These are phyloP conservation scores for Magnusiomyces paraingens DNA, from an alignment of 1,139 yeast genomes.

Conservation along the genomic window DNA sequence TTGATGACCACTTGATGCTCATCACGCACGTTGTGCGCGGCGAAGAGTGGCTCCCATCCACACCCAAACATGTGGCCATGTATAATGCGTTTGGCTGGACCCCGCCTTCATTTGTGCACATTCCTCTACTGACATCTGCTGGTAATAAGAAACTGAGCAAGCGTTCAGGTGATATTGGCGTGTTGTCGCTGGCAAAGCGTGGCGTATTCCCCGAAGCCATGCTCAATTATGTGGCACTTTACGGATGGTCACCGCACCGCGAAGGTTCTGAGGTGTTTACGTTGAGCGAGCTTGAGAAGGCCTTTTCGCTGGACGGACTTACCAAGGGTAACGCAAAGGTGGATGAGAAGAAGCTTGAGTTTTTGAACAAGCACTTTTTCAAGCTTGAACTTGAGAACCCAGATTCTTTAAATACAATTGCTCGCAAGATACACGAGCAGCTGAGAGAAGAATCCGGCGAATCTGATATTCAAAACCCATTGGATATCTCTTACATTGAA, in stretches of 20 bases:
- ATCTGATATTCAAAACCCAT: not conserved
- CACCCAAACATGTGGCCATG: slow-evolving; percentile 87
- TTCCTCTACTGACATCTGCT: slow-evolving; percentile 73
- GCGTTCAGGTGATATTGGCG: slow-evolving; percentile 75
- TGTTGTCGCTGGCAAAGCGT: slow-evolving; percentile 47
- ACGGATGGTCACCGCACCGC: slow-evolving; percentile 90
- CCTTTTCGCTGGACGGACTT: slow-evolving; percentile 55
- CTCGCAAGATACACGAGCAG: not conserved
- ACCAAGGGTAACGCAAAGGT: slow-evolving; percentile 95
- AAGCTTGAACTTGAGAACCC: not conserved
- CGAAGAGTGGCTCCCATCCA: slow-evolving; percentile 95
- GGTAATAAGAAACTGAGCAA: slow-evolving; percentile 79
- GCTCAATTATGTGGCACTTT: slow-evolving; percentile 77
- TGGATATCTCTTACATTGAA: slow-evolving; percentile 17
- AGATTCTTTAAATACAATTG: not conserved
- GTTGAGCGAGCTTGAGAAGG: slow-evolving; percentile 45
- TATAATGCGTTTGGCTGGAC: slow-evolving; percentile 84
- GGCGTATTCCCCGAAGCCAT: slow-evolving; percentile 85
- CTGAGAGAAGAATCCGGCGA: not conserved
- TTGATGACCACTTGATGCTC: slow-evolving; percentile 89
- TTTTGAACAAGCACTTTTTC: slow-evolving; percentile 64
- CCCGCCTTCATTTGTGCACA: slow-evolving; percentile 78
- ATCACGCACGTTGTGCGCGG: slow-evolving; percentile 95
- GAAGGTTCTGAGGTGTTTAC: slow-evolving; percentile 54
- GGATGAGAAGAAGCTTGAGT: slow-evolving; percentile 63